Base-by-base conservation (phyloP, 371 early-diverging fungal species). In the Mortierella sp. region DNA sequence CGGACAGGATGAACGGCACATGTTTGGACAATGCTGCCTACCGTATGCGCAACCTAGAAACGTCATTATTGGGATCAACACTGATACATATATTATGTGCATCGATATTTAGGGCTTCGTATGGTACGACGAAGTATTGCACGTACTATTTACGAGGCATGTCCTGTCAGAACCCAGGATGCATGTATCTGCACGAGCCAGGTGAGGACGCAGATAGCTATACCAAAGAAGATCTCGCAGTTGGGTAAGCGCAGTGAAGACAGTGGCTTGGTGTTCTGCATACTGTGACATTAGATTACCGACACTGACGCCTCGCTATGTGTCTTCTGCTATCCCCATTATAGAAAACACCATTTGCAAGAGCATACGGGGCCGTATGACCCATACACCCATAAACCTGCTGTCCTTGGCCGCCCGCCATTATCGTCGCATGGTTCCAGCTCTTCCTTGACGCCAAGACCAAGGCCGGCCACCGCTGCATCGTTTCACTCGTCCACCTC, bases 91-190 rank as follows among this genome's bases (percentile, higher is more conserved):
- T n/a, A n/a, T n/a, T n/a, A n/a, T n/a, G n/a, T n/a, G n/a, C n/a
- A n/a, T n/a, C n/a, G n/a, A n/a, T 3, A 0, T 39, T 17, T 70
- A 83, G 92, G 49, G 96, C 94, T 4, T 93, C 96, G 0, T 95
- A 93, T 83, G 99, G 99, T 27, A 97, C 98, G 17, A 99, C 98
- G 37, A 97, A 97, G 79, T 99, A 99, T 79, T 99, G 99, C 79
- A 91, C 97, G 11, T 95, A 93, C 76, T 99, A 94, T 78, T 81
- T 99, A 44, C 92, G 95, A 26, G 93, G 91, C 66, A 92, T 94
- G 82, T 79, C 88, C 2, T 99, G 99, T 76, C 96, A 93, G 65
- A 97, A 95, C 70, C 91, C 94, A 11, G 90, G 87, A 12, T 99
- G 99, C 79, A 89, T 95, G 84, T 97, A 95, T 70, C 78, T 98